A percentile compares a stretch with the other conserved stretches of the same genome.
phyloP scores from a whole-genome alignment of 2,329 filamentous ascomycete genomes.

The Ambrosiella beaveri region DNA sequence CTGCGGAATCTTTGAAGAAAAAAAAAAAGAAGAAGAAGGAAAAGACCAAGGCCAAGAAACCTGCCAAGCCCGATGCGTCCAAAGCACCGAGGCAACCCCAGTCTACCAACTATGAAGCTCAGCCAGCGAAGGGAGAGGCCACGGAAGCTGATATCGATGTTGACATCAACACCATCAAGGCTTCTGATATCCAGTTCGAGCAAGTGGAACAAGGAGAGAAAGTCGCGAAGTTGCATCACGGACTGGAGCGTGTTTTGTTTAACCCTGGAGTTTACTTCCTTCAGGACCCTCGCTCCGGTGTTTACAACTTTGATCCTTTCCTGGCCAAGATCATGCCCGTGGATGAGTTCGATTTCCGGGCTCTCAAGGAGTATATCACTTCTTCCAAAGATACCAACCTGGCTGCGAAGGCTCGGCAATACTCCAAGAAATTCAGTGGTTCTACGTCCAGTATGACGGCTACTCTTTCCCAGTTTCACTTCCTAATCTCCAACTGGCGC shows the following conservation, averaged over 20 bases:
- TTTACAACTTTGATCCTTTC: slow-evolving; percentile 96
- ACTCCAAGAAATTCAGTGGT: slow-evolving; percentile 68
- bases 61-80: not conserved
- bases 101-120: not conserved
- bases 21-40: slow-evolving; percentile 7
- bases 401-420: slow-evolving; percentile 45
- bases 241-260: slow-evolving; percentile 80
- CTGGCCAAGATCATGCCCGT: slow-evolving; percentile 86
- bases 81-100: not conserved
- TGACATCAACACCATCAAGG: slow-evolving; percentile 18
- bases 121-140: not conserved
- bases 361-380: slow-evolving; percentile 73
- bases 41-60: not conserved
- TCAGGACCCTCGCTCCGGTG: slow-evolving; percentile 69
- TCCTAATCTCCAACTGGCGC: slow-evolving; percentile 71
- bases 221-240: slow-evolving; percentile 50
- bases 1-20: slow-evolving; percentile 11
- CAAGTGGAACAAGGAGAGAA: slow-evolving; percentile 20
- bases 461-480: slow-evolving; percentile 80
- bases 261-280: slow-evolving; percentile 85
- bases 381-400: slow-evolving; percentile 70
- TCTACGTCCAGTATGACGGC: slow-evolving; percentile 96
- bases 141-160: not conserved
- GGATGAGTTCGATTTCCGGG: slow-evolving; percentile 77
- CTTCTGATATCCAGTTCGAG: slow-evolving; percentile 16